These are phyloP conservation scores for Xylariomycetidae sp. DNA, from an alignment of 2,329 filamentous ascomycete genomes.

Conservation along the genomic window DNA sequence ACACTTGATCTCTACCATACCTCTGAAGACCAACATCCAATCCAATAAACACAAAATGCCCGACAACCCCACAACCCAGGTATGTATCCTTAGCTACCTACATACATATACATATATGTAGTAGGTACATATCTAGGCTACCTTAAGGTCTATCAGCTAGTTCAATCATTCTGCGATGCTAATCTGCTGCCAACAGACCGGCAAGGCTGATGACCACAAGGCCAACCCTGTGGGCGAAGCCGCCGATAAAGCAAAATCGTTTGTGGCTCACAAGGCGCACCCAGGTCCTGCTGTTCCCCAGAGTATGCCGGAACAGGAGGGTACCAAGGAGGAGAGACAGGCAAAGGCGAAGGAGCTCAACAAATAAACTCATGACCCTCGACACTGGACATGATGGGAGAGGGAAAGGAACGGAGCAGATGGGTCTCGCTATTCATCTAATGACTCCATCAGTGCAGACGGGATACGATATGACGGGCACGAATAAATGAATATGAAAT, in stretches of 20 bases:
- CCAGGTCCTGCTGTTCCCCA: conserved; percentile 55
- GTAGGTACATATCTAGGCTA: too few species aligned
- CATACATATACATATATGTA: too few species aligned
- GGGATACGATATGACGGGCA: too few species aligned
- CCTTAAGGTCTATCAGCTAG: too few species aligned
- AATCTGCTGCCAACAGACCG: conserved; percentile 14
- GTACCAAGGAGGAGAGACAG: conserved; percentile 63
- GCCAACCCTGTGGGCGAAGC: conserved; percentile 29
- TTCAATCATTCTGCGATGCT: not conserved
- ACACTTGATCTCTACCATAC: too few species aligned
- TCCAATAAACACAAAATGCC: conserved; percentile 26
- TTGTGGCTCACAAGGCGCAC: conserved; percentile 48
- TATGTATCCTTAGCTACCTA: conserved; percentile 8
- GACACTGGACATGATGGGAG: too few species aligned
- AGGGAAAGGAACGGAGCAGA: too few species aligned
- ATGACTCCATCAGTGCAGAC: too few species aligned
- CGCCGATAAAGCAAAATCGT: conserved; percentile 29
- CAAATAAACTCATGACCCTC: conserved; percentile 34
- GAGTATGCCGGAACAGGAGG: conserved; percentile 53
- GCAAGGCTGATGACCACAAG: conserved; percentile 31
- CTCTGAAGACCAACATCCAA: too few species aligned
- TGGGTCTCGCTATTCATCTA: too few species aligned
- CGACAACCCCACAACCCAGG: conserved; percentile 17
- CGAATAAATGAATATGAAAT: too few species aligned
- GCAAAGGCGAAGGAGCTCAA: conserved; percentile 64